Base-by-base conservation (phyloP, 2,329 filamentous ascomycete species). In the Arthrinium phaeospermum region DNA sequence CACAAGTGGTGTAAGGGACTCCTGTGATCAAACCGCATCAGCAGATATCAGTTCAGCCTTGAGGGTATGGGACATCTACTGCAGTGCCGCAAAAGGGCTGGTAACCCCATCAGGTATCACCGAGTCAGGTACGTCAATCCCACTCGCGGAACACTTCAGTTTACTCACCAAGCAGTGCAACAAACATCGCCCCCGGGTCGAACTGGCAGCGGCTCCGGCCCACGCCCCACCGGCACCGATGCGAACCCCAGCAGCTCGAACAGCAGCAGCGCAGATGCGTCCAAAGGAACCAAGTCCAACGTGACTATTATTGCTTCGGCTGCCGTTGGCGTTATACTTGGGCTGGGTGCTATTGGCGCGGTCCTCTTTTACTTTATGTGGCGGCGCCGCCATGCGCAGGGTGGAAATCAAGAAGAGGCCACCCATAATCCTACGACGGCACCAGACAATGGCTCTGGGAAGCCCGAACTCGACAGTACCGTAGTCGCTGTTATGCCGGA, bases 41-140 rank as follows among this genome's bases (percentile, higher is more conserved):
- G 84, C 81, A 41, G 85, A 86, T 47, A 78, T 88, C 4, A 81
- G 82, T 4, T 87, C 87, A 1, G 87, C 86, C 2, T 72, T 88
- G 2, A 74, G 75, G 4, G 82, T 89, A 0, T 85, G 85, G 73
- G 80, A 84, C 57, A 80, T 81, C 64, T 89, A 88, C 75, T 89
- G 87, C 76, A 86, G 83, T 71, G 87, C 87, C 4, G 87, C 85
- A 0, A 81, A 81, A 69, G 83, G 80, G 30, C 76, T 85, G 51
- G 81, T 84, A 0, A 80, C 76, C 0, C 80, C 85, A 6, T 80
- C 81, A 0, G 84, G 83, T 0, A 81, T 88, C 3, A 82, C 80
- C 3, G 81, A 84, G 22, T 85, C 86, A 69, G 70, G 80, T 78
- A 74, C 22, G 74, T 72, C 2, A 57, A 73, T 4, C 74, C 68